Conservation (phyloP, 2,329 filamentous ascomycete species). For the Ambrosiella xylebori region DNA sequence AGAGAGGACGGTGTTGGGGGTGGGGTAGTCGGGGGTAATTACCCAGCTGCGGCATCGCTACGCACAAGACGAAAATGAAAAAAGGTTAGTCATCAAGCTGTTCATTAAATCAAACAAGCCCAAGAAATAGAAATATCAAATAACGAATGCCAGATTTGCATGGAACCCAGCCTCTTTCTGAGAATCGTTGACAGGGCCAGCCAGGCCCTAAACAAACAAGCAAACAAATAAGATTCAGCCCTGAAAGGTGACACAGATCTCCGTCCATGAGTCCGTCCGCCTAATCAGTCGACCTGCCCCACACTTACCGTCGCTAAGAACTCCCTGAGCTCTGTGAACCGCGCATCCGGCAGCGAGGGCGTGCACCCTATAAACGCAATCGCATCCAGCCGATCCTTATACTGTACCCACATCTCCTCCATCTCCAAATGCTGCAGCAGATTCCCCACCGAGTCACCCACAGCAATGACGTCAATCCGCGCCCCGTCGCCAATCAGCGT, state of each 20-base stretch:
- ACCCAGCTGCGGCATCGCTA: constrained; percentile 46
- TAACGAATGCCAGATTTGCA: neutral
- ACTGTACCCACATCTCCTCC: constrained; percentile 30
- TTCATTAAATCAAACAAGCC: neutral
- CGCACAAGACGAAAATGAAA: neutral
- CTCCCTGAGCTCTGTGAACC: constrained; percentile 26
- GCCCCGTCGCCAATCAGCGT: constrained; percentile 30
- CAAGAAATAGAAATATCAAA: neutral
- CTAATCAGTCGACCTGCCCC: neutral
- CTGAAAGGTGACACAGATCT: neutral
- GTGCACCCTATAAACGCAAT: constrained; percentile 34
- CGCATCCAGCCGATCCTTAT: constrained; percentile 28
- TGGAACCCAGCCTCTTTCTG: too few species aligned
- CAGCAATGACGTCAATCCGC: constrained; percentile 50
- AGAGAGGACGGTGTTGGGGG: constrained; percentile 31
- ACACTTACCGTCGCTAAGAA: constrained; percentile 35
- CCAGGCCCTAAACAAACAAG: too few species aligned
- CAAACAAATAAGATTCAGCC: too few species aligned
- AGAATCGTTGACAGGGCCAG: too few species aligned
- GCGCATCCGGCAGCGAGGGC: constrained; percentile 23
- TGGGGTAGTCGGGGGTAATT: constrained; percentile 21
- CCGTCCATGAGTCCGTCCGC: neutral
- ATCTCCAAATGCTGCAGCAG: constrained; percentile 41
- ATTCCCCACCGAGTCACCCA: constrained; percentile 46
- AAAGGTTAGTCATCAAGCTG: neutral